Evolutionary conservation across 495 filamentous ascomycete species (phyloP), one percentile per base, ranked within the genome.

Genomic region (Podospora fimiseda): DNA sequence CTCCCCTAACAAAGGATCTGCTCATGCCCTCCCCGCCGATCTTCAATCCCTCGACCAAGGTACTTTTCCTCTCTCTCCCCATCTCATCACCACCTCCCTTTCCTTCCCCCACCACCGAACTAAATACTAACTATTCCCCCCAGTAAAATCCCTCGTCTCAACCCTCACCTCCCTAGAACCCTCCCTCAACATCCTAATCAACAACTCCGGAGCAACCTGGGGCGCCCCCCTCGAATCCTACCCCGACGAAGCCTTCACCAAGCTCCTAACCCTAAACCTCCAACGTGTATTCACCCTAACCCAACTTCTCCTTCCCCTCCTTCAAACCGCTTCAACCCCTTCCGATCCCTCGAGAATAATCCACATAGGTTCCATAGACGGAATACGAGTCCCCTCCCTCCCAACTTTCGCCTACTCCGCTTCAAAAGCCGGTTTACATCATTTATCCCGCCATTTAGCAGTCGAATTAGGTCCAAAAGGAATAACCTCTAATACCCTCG

Each of bases 131-230:
- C n/a, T n/a, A n/a, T n/a, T n/a, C n/a, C n/a, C n/a, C n/a, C n/a
- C n/a, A n/a, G n/a, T n/a, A n/a, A n/a, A n/a, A n/a, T n/a, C n/a
- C n/a, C n/a, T n/a, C n/a, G n/a, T n/a, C n/a, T n/a, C n/a, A n/a
- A n/a, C n/a, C 60, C 67, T 90, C 27, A 67, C 66, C 16, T 74
- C 74, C 44, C 73, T 73, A n/a, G 86, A 90, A 57, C 65, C 71
- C 45, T 79, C 80, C 33, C 79, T 93, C 14, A 80, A 90, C 63
- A 73, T 91, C 45, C 78, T 91, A 2, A 77, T 91, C 61, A 90
- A 92, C 75, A 93, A 94, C 75, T 82, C 79, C 18, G 88, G 88
- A 50, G 86, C 84, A 4, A 88, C 84, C 66, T 90, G 87, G 82
- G 86, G 86, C 50, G 87, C 82, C 20, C 62, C 74, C 2, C 84